Evolutionary conservation across 306 rosid genomes (phyloP).

Genomic region (Luffa aegyptiaca): DNA sequence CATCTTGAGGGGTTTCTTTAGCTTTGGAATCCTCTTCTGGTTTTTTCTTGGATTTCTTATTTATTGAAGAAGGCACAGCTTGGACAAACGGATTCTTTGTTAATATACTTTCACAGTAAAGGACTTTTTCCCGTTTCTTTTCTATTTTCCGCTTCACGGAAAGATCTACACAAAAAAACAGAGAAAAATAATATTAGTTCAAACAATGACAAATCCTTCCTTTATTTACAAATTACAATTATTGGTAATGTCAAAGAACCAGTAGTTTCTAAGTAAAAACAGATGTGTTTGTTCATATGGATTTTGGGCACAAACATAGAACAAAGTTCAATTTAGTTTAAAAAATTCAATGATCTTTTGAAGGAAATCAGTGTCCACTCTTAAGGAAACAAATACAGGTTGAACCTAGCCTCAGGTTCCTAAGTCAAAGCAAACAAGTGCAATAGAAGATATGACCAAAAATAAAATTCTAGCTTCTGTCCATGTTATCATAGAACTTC

Average conservation of each 20-base stretch:
- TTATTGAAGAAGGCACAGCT: conserved; percentile 58
- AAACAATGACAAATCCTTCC: neutral
- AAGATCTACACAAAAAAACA: conserved; percentile 39
- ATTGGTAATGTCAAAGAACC: neutral
- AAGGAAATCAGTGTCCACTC: neutral
- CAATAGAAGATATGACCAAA: conserved; percentile 1
- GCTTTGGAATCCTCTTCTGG: conserved; percentile 19
- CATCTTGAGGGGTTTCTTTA: conserved; percentile 19
- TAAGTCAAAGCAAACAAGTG: neutral
- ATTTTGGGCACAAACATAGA: neutral
- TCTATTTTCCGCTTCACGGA: conserved; percentile 80
- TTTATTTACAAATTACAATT: neutral
- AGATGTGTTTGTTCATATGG: neutral
- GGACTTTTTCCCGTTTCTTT: conserved; percentile 70
- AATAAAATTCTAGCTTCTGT: conserved; percentile 8
- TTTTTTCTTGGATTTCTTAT: conserved; percentile 47
- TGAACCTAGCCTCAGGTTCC: conserved; percentile 13
- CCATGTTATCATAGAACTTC: conserved; percentile 10
- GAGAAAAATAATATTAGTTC: neutral
- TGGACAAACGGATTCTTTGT: conserved; percentile 68
- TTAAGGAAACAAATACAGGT: conserved; percentile 1
- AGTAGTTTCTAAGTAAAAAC: neutral
- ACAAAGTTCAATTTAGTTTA: too few species aligned
- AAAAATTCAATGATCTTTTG: neutral
- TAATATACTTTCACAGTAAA: conserved; percentile 53